These are phyloP conservation scores for Xylaria telfairii DNA, from an alignment of 495 filamentous ascomycete species.

Conservation along the genomic window DNA sequence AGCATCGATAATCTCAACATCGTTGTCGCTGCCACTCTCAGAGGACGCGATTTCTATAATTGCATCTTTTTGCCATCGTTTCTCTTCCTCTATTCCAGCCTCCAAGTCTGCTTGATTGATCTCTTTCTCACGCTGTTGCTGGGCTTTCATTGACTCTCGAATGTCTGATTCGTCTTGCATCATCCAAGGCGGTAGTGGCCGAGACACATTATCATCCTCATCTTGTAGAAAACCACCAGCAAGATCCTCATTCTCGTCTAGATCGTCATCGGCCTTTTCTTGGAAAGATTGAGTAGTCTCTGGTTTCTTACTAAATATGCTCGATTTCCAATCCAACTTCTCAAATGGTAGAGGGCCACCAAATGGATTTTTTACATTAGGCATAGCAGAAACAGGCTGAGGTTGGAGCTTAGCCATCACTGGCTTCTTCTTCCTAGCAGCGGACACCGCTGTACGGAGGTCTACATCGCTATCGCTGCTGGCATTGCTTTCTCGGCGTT, in stretches of 20 bases:
- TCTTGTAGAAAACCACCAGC: conserved; percentile 73
- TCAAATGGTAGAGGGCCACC: conserved; percentile 90
- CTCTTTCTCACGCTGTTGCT: conserved; percentile 50
- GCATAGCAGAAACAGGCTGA: conserved; percentile 30
- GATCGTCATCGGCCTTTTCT: conserved; percentile 31
- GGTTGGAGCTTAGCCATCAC: conserved; percentile 29
- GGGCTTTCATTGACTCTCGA: conserved; percentile 55
- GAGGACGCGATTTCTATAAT: conserved; percentile 55
- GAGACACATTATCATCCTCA: conserved; percentile 56
- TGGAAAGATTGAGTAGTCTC: conserved; percentile 28
- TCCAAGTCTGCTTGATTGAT: conserved; percentile 58
- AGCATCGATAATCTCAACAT: conserved; percentile 63
- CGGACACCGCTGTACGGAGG: conserved; percentile 63
- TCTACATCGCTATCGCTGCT: conserved; percentile 69
- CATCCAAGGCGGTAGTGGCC: conserved; percentile 89
- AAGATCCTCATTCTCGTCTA: conserved; percentile 54
- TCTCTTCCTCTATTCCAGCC: conserved; percentile 57
- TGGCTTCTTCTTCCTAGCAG: conserved; percentile 53
- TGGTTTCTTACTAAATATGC: conserved; percentile 58
- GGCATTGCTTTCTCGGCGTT: conserved; percentile 48
- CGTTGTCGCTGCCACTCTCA: conserved; percentile 51
- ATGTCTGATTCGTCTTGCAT: conserved; percentile 58
- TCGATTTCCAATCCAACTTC: conserved; percentile 72
- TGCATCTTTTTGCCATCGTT: conserved; percentile 37
- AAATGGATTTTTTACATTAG: conserved; percentile 62